Conservation (phyloP, 495 filamentous ascomycete species). For the Amniculicola lignicola region DNA sequence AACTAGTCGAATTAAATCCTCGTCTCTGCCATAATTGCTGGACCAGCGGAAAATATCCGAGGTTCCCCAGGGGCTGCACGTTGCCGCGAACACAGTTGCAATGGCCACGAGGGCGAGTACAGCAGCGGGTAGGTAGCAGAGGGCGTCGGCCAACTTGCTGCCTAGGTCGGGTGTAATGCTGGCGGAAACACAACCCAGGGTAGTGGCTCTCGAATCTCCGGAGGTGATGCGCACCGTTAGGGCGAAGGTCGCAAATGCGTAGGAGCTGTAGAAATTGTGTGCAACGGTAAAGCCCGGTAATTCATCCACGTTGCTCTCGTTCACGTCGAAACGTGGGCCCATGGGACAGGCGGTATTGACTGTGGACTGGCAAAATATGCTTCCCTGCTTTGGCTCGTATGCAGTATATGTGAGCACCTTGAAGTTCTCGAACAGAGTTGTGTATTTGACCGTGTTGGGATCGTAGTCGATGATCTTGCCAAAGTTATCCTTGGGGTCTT, state of each 20-base stretch:
- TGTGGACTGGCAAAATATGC: slow-evolving; percentile 62
- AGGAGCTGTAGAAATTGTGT: slow-evolving; percentile 74
- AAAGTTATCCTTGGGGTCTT: slow-evolving; percentile 54
- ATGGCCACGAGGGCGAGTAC: slow-evolving; percentile 76
- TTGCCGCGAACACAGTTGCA: slow-evolving; percentile 76
- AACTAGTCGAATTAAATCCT: slow-evolving; percentile 84
- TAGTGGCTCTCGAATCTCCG: slow-evolving; percentile 59
- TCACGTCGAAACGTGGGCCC: slow-evolving; percentile 62
- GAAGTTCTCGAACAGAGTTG: slow-evolving; percentile 66
- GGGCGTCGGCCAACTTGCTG: slow-evolving; percentile 55
- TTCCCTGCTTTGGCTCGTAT: slow-evolving; percentile 50
- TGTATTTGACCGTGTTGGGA: slow-evolving; percentile 54
- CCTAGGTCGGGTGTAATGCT: slow-evolving; percentile 79
- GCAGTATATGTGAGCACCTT: slow-evolving; percentile 72
- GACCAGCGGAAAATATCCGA: slow-evolving; percentile 88
- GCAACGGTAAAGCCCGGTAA: slow-evolving; percentile 70
- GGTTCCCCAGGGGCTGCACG: slow-evolving; percentile 91
- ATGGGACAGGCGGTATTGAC: slow-evolving; percentile 69
- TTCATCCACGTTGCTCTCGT: slow-evolving; percentile 50
- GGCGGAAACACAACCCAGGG: slow-evolving; percentile 75
- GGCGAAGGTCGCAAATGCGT: slow-evolving; percentile 77
- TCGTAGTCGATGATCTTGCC: slow-evolving; percentile 73
- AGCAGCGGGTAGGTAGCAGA: slow-evolving; percentile 76
- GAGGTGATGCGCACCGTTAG: slow-evolving; percentile 68
- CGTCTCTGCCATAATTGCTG: slow-evolving; percentile 92